Evolutionary conservation across 2,329 filamentous ascomycete species (phyloP), one percentile per base, ranked within the genome.

Genomic region (Penicillium sumatraense): DNA sequence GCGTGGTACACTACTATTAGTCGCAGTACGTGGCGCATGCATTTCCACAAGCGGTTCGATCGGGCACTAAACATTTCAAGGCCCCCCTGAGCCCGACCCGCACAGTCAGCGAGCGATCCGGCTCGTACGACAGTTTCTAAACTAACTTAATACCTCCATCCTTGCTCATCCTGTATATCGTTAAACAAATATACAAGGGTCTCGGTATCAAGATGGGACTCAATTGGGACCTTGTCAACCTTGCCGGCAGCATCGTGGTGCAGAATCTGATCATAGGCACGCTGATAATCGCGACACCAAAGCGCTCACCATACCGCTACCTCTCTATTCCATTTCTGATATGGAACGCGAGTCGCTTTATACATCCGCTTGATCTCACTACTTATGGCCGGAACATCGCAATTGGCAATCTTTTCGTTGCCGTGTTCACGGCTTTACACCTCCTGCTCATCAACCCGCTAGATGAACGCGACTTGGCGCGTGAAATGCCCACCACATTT

Each of bases 361-460:
- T 56, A 10, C 27, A 42, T 2, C 49, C 57, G 5, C 2, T 41
- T 8, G 41, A 20, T 3, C 8, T 5, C 29, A 27, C 3, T 8
- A 4, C n/a, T 13, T 44, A n/a, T 42, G 41, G 14, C 8, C 38
- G 6, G 26, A 20, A 14, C 23, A 38, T 5, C 50, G 35, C 13
- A 14, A 20, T 24, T 10, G 47, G 45, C 8, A 44, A 47, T 41
- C 36, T 49, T 9, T 10, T 31, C 18, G 24, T 42, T 16, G 16
- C 16, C n/a, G 48, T 42, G 13, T 13, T 21, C 48, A 40, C 24
- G 45, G 49, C 60, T 1, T 9, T 54, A 6, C 56, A 64, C 13
- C 5, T 58, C 1, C 46, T 64, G 8, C 41, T 64, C 5, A 53
- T 62, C 45, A 57, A 58, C 18, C 58, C 58, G 1, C 46, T 55